These are phyloP conservation scores for Artemisia argyi DNA, from an alignment of 129 eudicot genomes.

Conservation along the genomic window DNA sequence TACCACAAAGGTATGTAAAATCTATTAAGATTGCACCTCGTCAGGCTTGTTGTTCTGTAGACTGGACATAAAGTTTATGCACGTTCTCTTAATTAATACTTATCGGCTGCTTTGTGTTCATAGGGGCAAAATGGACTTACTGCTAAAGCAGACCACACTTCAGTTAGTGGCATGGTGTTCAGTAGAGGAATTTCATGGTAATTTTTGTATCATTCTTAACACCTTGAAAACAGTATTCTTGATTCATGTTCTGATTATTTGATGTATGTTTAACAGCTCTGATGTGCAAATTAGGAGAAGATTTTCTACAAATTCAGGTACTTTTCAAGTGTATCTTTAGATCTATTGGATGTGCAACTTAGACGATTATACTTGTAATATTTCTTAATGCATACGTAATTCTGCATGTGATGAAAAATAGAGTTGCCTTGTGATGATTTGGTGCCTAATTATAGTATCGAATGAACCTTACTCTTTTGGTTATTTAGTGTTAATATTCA, in stretches of 20 bases:
- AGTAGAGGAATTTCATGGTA: conserved; percentile 52
- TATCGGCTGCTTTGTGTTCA: background rate
- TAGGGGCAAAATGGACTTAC: conserved; percentile 35
- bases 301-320: conserved; percentile 79
- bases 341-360: background rate
- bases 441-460: conserved; percentile 3
- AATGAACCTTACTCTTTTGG: conserved; percentile 7
- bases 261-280: conserved; percentile 42
- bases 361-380: background rate
- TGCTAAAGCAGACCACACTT: conserved; percentile 36
- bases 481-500: background rate
- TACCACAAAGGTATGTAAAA: conserved; percentile 38
- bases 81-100: background rate
- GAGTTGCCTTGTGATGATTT: conserved; percentile 1
- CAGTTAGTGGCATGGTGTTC: conserved; percentile 39
- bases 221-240: conserved; percentile 13
- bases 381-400: background rate
- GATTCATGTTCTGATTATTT: conserved; percentile 18
- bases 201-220: conserved; percentile 9
- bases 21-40: conserved; percentile 1
- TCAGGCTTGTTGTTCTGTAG: conserved; percentile 11
- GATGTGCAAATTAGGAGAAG: conserved; percentile 43
- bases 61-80: conserved; percentile 6
- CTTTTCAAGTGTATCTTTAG: background rate
- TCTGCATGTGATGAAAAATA: conserved; percentile 15